A percentile compares a stretch with the other conserved stretches of the same genome.
Evolutionary conservation across 495 filamentous ascomycete genomes (phyloP).

Genomic region (Amphirosellinia nigrospora): DNA sequence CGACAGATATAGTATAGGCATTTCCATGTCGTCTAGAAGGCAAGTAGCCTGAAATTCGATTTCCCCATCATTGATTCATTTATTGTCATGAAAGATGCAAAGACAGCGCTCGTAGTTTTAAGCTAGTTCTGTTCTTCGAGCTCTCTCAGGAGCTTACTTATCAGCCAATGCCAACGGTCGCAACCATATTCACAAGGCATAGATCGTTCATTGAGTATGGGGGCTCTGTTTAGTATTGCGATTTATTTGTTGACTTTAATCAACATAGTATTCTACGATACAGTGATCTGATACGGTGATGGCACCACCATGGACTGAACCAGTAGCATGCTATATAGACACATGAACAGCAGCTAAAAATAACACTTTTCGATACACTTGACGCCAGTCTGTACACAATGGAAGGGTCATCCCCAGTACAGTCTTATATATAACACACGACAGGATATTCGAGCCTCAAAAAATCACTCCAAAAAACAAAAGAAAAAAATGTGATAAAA

Average conservation of each 20-base stretch:
- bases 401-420: constrained; percentile 11
- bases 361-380: constrained; percentile 25
- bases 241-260: too few relatives aligned
- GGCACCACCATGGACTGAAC: not conserved
- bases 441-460: not conserved
- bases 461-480: not conserved
- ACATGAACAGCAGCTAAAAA: not conserved
- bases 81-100: not conserved
- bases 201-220: too few relatives aligned
- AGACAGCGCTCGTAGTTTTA: not conserved
- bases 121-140: not conserved
- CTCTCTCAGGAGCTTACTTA: not conserved
- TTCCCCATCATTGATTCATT: not conserved
- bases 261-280: not conserved
- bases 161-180: too few relatives aligned
- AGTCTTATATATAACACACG: constrained; percentile 20
- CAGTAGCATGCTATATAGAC: constrained; percentile 11
- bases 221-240: too few relatives aligned
- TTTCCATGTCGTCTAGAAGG: too few relatives aligned
- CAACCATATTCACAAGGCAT: too few relatives aligned
- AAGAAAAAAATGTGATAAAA: not conserved
- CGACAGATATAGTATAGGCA: not conserved
- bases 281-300: not conserved
- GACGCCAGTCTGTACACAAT: constrained; percentile 18
- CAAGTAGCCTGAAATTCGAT: too few relatives aligned